These are phyloP conservation scores for Hymenoscyphus scutula DNA, from an alignment of 2,329 filamentous ascomycete species.

Conservation along the genomic window DNA sequence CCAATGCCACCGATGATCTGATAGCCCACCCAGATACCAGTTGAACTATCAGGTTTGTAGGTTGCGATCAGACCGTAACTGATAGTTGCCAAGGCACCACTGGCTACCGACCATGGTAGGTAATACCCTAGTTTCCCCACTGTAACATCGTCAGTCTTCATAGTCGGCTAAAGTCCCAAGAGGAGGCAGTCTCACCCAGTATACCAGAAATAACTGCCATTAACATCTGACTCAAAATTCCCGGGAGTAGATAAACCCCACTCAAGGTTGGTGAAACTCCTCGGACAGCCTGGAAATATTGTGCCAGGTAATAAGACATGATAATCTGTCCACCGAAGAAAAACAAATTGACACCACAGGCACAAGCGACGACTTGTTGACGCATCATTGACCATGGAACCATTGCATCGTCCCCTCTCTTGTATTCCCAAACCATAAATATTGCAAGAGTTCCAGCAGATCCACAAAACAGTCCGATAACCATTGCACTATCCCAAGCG, in stretches of 20 bases:
- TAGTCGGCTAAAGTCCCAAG: not conserved
- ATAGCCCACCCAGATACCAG: conserved; percentile 29
- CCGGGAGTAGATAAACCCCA: conserved; percentile 41
- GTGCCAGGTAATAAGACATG: conserved; percentile 45
- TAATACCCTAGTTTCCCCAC: conserved; percentile 36
- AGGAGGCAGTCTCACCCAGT: conserved; percentile 16
- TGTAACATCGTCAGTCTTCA: conserved; percentile 10
- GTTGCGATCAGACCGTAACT: conserved; percentile 37
- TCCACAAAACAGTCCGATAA: conserved; percentile 35
- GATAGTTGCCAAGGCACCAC: conserved; percentile 33
- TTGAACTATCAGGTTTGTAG: conserved; percentile 24
- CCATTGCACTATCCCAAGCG: conserved; percentile 32
- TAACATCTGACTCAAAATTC: conserved; percentile 36
- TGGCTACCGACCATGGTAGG: conserved; percentile 34
- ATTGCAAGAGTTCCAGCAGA: conserved; percentile 21
- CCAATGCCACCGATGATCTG: conserved; percentile 31
- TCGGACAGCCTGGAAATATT: conserved; percentile 50
- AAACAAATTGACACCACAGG: conserved; percentile 20
- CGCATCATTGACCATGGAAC: conserved; percentile 29
- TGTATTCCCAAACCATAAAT: conserved; percentile 33
- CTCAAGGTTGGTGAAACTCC: conserved; percentile 37
- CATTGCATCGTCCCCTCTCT: conserved; percentile 32
- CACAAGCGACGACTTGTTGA: conserved; percentile 25
- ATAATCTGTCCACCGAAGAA: conserved; percentile 19
- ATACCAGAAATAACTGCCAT: conserved; percentile 24